These are phyloP conservation scores for Pseudogymnoascus sp. DNA, from an alignment of 2,329 filamentous ascomycete species.

Conservation along the genomic window DNA sequence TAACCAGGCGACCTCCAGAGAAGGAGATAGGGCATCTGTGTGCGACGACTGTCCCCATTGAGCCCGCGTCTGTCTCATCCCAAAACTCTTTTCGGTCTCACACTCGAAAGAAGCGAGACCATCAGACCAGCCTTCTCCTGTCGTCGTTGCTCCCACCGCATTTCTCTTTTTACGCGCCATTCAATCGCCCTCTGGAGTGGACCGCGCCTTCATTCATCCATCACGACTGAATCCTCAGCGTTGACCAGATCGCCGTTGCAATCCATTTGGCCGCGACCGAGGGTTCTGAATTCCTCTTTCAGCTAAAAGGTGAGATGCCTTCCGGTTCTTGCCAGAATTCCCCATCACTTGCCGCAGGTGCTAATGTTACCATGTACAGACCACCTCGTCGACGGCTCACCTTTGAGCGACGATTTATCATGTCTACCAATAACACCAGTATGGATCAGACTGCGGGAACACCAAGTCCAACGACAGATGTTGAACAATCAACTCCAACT, in stretches of 20 bases:
- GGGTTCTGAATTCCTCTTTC: background rate
- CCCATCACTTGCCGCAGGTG: background rate
- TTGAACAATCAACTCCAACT: background rate
- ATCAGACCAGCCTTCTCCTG: background rate
- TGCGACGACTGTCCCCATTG: background rate
- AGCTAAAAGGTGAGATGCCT: background rate
- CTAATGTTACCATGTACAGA: conserved; percentile 3
- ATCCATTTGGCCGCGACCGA: background rate
- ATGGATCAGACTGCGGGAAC: background rate
- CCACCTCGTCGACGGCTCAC: background rate
- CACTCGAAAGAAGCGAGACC: background rate
- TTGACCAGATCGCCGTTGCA: background rate
- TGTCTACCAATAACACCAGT: background rate
- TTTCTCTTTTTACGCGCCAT: background rate
- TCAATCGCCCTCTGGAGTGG: background rate
- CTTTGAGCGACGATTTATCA: background rate
- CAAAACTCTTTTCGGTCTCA: background rate
- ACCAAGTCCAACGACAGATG: background rate
- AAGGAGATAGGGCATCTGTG: background rate
- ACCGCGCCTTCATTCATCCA: background rate
- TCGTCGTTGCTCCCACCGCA: background rate
- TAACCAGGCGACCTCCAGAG: background rate
- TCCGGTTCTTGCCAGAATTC: background rate
- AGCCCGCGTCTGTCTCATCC: background rate
- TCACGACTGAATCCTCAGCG: background rate